Conservation (phyloP, 108 stramenopile genomes). For the Epipyxis sp. region DNA sequence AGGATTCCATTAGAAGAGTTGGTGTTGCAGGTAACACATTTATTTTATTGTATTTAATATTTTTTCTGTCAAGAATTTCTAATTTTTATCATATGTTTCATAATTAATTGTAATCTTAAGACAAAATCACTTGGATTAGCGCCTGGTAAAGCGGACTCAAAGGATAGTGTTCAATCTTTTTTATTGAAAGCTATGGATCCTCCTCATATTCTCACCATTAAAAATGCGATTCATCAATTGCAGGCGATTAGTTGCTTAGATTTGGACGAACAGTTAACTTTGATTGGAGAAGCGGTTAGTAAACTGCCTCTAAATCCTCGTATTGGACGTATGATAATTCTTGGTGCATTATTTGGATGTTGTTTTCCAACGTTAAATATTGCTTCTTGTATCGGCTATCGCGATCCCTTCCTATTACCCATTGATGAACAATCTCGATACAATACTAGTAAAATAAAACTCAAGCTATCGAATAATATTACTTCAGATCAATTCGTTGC, state of each 20-base stretch:
- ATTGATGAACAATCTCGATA: neutral
- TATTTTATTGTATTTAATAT: slow-evolving; percentile 36
- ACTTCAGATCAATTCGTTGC: neutral
- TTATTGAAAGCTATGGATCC: slow-evolving; percentile 84
- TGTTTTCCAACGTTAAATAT: slow-evolving; percentile 36
- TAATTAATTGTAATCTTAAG: too few relatives aligned
- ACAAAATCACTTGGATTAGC: slow-evolving; percentile 1
- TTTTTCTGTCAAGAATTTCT: slow-evolving; percentile 33
- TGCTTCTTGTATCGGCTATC: slow-evolving; percentile 44
- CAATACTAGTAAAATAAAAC: neutral
- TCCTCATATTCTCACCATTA: slow-evolving; percentile 65
- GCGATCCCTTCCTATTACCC: slow-evolving; percentile 54
- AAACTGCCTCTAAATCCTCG: slow-evolving; percentile 55
- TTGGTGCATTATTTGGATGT: slow-evolving; percentile 55
- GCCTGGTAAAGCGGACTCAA: slow-evolving; percentile 11
- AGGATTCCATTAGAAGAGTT: slow-evolving; percentile 58
- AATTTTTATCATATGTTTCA: neutral
- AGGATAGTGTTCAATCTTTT: slow-evolving; percentile 60
- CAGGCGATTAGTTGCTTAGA: slow-evolving; percentile 43
- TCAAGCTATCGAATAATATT: neutral
- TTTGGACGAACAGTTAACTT: slow-evolving; percentile 49
- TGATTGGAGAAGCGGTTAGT: slow-evolving; percentile 54
- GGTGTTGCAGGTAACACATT: slow-evolving; percentile 40
- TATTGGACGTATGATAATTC: slow-evolving; percentile 59
- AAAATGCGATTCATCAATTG: slow-evolving; percentile 62